Conservation (phyloP, 208 protist species). For the Sergeia podlipaevii region DNA sequence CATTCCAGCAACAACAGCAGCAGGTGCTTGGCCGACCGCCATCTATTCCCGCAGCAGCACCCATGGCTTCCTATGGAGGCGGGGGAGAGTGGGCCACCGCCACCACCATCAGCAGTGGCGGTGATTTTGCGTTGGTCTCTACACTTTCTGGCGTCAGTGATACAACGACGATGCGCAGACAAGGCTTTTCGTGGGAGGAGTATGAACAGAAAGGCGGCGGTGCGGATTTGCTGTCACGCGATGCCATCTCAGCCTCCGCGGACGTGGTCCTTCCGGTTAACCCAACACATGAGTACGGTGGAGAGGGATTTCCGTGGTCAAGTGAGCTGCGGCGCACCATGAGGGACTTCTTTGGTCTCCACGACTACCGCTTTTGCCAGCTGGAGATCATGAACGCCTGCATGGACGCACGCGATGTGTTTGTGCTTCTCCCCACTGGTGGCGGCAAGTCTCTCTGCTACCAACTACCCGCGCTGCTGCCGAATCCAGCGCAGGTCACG, state of each 20-base stretch:
- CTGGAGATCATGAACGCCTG: slow-evolving; percentile 94
- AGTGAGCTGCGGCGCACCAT: slow-evolving; percentile 79
- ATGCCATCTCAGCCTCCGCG: slow-evolving; percentile 26
- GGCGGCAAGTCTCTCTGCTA: slow-evolving; percentile 96
- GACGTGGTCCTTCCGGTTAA: slow-evolving; percentile 68
- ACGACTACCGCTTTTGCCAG: slow-evolving; percentile 91
- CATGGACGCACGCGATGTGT: slow-evolving; percentile 89
- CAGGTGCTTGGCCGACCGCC: too few species aligned
- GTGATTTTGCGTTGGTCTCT: neutral
- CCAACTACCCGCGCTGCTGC: slow-evolving; percentile 92
- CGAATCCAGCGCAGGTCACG: slow-evolving; percentile 76
- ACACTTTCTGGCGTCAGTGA: neutral
- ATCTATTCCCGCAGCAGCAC: too few species aligned
- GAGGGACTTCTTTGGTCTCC: slow-evolving; percentile 86
- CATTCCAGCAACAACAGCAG: too few species aligned
- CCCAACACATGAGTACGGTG: slow-evolving; percentile 54
- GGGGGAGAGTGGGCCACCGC: neutral
- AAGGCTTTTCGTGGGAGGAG: slow-evolving; percentile 60
- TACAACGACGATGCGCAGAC: slow-evolving; percentile 6
- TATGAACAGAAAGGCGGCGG: slow-evolving; percentile 48
- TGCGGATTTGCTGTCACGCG: slow-evolving; percentile 25
- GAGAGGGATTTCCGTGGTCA: slow-evolving; percentile 79
- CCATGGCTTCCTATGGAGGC: too few species aligned
- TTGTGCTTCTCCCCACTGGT: slow-evolving; percentile 95
- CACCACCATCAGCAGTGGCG: neutral